Base-by-base conservation (phyloP, 2,329 filamentous ascomycete genomes). In the Xylariomycetidae sp. region DNA sequence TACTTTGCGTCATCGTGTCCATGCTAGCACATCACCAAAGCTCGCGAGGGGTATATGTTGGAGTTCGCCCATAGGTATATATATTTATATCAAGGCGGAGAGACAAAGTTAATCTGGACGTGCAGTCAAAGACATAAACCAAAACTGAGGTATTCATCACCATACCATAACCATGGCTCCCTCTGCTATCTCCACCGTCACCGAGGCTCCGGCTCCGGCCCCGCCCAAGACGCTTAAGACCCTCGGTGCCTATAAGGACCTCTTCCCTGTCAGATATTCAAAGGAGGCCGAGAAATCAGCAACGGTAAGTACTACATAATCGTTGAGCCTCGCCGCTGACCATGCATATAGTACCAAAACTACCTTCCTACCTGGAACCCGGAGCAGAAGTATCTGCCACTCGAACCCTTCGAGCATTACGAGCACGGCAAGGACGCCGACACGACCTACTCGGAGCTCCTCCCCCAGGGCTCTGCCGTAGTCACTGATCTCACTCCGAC, bases 401-500 rank as follows among this genome's bases (percentile, higher is more conserved):
- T 86, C 6, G 63, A 80, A 41, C 75, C 72, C 1, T 89, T 88
- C 48, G 70, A 82, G 53, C 82, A 88, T 54, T 74, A 77, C 42
- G 85, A 90, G 36, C 84, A 84, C 49, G 85, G 85, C 47, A 80
- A 81, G 49, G 80, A 88, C 47, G 85, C 85, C 29, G 82, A 89
- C 52, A 65, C 74, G 2, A 62, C 67, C 2, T 88, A 82, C 50
- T 72, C 77, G 1, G 83, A 88, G 43, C 74, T 90, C 3, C 65
- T 90, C 2, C 65, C 70, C 3, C n/a, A n/a, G n/a, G 56, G 63
- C 23, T 62, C 61, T n/a, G 64, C 63, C 6, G 59, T 69, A 19
- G 61, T 80, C 26, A 69, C 64, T 9, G 67, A 88, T 15, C 61
- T 89, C 23, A 88, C 84, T 1, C 82, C 83, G 1, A 79, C 74